These are phyloP conservation scores for Endocalyx cinctus DNA, from an alignment of 2,329 filamentous ascomycete species.

Conservation along the genomic window DNA sequence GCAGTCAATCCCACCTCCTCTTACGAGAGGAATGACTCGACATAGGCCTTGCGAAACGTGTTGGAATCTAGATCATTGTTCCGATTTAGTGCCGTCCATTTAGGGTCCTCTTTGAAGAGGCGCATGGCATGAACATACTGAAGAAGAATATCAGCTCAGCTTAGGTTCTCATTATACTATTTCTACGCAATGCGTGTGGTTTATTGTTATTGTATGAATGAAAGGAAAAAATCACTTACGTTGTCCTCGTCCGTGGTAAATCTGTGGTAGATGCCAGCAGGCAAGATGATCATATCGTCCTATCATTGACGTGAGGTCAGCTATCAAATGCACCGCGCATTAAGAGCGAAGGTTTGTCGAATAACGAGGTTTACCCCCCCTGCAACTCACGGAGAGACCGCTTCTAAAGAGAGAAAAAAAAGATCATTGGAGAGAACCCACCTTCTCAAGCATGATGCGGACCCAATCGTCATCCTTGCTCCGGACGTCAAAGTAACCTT, in stretches of 20 bases:
- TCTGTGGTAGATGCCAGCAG: conserved; percentile 92
- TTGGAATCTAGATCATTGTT: conserved; percentile 73
- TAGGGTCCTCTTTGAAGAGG: conserved; percentile 96
- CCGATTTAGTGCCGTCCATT: conserved; percentile 93
- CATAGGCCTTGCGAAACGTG: conserved; percentile 71
- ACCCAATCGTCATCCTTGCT: conserved; percentile 83
- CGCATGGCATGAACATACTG: conserved; percentile 95
- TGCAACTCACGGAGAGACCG: no score
- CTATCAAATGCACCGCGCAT: no score
- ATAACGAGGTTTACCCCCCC: no score
- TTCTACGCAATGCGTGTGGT: no score
- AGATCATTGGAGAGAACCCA: conserved; percentile 28
- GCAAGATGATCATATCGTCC: conserved; percentile 86
- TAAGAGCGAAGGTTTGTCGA: no score
- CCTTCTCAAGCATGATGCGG: conserved; percentile 75
- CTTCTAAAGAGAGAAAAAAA: no score
- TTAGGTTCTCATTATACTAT: no score
- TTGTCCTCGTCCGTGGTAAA: conserved; percentile 93
- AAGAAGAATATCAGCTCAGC: conserved; percentile 3
- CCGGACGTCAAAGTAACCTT: conserved; percentile 90
- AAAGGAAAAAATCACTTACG: conserved; percentile 63
- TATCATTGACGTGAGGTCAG: no score
- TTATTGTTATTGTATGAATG: no score
- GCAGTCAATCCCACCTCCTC: no score
- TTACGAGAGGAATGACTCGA: no score